A percentile compares a stretch with the other conserved stretches of the same genome.
Evolutionary conservation across 2,329 filamentous ascomycete species (phyloP).

Genomic region (Clonostachys rosea): DNA sequence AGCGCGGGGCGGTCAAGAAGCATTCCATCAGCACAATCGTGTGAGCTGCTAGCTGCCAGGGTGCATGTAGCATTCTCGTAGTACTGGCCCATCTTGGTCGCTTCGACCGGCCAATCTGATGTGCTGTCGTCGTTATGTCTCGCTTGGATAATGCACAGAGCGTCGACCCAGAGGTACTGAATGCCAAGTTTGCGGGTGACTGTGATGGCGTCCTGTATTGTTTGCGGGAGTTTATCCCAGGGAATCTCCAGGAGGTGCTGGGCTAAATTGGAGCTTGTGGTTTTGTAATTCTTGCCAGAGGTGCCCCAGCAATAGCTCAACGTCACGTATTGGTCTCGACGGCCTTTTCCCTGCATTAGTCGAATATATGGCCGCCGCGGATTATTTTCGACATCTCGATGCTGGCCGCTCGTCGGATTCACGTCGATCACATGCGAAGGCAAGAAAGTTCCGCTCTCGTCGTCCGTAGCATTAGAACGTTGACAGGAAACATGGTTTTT

Average conservation of each 20-base stretch:
- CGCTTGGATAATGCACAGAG: constrained; percentile 34
- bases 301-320: neutral
- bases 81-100: neutral
- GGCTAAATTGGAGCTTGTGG: neutral
- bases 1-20: neutral
- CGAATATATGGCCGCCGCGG: neutral
- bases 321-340: neutral
- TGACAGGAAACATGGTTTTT: no score
- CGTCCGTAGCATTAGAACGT: no score
- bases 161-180: constrained; percentile 39
- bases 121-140: neutral
- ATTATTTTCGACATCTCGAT: neutral
- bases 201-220: constrained; percentile 36
- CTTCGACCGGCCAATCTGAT: neutral
- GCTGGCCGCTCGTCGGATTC: neutral
- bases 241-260: constrained; percentile 14
- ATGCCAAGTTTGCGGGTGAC: constrained; percentile 35
- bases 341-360: neutral
- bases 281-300: neutral
- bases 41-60: neutral
- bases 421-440: neutral
- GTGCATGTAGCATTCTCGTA: neutral
- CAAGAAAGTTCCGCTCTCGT: neutral
- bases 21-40: neutral
- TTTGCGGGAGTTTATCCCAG: constrained; percentile 30